A percentile compares a stretch with the other conserved stretches of the same genome.
These are phyloP conservation scores for Xylariaceae sp. DNA, from an alignment of 2,329 filamentous ascomycete species.

Conservation along the genomic window DNA sequence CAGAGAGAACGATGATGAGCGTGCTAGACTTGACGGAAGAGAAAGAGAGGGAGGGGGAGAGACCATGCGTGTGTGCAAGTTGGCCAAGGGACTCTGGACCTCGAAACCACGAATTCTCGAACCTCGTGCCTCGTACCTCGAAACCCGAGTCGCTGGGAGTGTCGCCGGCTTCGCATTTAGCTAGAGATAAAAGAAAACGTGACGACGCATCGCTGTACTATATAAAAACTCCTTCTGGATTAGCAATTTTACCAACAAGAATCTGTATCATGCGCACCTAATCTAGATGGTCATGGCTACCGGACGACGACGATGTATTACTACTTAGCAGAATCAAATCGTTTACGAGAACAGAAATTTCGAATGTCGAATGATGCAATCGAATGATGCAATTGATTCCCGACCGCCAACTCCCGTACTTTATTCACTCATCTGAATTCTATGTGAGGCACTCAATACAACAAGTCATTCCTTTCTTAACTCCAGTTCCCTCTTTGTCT, in stretches of 20 bases:
- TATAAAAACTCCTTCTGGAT: constrained; percentile 32
- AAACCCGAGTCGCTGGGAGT: no score
- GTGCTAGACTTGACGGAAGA: not conserved
- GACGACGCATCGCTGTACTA: constrained; percentile 34
- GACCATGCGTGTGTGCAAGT: not conserved
- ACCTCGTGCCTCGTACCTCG: no score
- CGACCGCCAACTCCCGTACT: constrained; percentile 20
- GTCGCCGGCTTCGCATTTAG: constrained; percentile 15
- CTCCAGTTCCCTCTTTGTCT: constrained; percentile 7
- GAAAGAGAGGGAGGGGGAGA: no score
- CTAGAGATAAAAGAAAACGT: not conserved
- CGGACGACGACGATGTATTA: not conserved
- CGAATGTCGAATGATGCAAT: not conserved
- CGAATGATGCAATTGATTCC: not conserved
- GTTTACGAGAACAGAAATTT: not conserved
- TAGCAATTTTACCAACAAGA: constrained; percentile 16
- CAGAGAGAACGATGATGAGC: no score
- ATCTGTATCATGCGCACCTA: constrained; percentile 18
- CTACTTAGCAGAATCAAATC: not conserved
- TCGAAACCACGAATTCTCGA: not conserved
- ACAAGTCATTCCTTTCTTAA: not conserved
- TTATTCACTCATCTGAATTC: not conserved
- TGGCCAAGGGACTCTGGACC: not conserved
- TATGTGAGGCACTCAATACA: no score
- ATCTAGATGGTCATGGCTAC: constrained; percentile 8